Conservation (phyloP, 805 yeast species). For the Saturnispora halmiae region DNA sequence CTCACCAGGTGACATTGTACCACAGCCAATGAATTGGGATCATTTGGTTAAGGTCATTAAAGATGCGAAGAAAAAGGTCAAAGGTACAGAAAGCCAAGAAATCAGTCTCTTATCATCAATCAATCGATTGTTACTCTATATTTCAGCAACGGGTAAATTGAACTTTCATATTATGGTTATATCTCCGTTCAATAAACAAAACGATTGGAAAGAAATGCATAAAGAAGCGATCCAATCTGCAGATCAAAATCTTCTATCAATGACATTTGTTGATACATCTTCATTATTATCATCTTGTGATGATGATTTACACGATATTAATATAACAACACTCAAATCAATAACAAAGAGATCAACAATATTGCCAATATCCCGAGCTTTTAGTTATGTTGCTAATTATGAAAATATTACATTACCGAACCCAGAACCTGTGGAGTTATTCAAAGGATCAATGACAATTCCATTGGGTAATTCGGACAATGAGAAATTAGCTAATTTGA, state of each 20-base stretch:
- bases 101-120: background rate
- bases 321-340: background rate
- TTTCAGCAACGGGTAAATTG: background rate
- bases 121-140: conserved; percentile 2
- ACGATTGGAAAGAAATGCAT: conserved; percentile 1
- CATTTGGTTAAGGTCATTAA: conserved; percentile 4
- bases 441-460: conserved; percentile 5
- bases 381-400: conserved; percentile 4
- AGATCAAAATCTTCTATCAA: background rate
- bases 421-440: conserved; percentile 13
- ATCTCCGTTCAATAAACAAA: background rate
- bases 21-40: background rate
- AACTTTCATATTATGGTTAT: conserved; percentile 3
- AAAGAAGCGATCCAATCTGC: background rate
- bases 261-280: conserved; percentile 2
- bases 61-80: conserved; percentile 3
- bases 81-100: background rate
- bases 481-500: conserved; percentile 5
- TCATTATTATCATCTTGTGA: background rate
- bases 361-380: conserved; percentile 1
- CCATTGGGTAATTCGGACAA: conserved; percentile 4
- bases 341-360: background rate
- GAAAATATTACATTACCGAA: conserved; percentile 5
- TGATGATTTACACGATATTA: background rate
- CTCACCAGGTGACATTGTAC: background rate